Conservation (phyloP, 495 filamentous ascomycete species). For the Podospora sp. region DNA sequence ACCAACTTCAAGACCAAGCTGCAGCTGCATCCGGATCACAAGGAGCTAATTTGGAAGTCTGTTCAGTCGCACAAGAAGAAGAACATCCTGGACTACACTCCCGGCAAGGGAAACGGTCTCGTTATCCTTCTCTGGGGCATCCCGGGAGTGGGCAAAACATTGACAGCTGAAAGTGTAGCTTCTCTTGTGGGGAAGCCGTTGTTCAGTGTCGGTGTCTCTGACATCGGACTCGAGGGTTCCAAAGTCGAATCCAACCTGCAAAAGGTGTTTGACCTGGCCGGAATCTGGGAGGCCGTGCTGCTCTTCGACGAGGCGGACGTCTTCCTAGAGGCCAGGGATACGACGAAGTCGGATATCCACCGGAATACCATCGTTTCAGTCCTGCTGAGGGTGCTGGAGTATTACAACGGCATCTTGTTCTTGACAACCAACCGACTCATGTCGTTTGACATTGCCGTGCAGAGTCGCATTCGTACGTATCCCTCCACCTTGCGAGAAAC, state of each 20-base stretch:
- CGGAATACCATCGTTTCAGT: conserved; percentile 25
- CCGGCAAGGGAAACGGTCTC: conserved; percentile 47
- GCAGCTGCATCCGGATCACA: conserved; percentile 10
- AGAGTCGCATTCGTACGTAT: conserved; percentile 21
- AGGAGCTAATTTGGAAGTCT: conserved; percentile 14
- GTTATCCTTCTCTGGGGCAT: conserved; percentile 32
- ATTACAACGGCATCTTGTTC: conserved; percentile 61
- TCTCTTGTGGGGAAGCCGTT: conserved; percentile 40
- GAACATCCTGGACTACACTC: conserved; percentile 47
- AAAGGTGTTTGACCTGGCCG: conserved; percentile 46
- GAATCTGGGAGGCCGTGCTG: conserved; percentile 47
- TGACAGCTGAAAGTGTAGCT: conserved; percentile 49
- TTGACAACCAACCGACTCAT: conserved; percentile 56
- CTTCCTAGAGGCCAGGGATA: conserved; percentile 34
- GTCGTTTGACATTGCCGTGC: conserved; percentile 24
- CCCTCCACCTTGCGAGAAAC: not conserved
- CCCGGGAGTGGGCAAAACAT: conserved; percentile 59
- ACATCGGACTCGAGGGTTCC: conserved; percentile 23
- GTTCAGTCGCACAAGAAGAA: conserved; percentile 10
- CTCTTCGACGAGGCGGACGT: conserved; percentile 52
- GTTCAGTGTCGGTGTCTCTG: conserved; percentile 18
- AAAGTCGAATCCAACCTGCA: conserved; percentile 38
- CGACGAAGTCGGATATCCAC: conserved; percentile 24
- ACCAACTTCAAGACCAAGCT: conserved; percentile 15
- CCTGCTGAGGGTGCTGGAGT: conserved; percentile 61